Evolutionary conservation across 1,284 basidiomycete genomes (phyloP).

Genomic region (Ustilago shanxiensis): DNA sequence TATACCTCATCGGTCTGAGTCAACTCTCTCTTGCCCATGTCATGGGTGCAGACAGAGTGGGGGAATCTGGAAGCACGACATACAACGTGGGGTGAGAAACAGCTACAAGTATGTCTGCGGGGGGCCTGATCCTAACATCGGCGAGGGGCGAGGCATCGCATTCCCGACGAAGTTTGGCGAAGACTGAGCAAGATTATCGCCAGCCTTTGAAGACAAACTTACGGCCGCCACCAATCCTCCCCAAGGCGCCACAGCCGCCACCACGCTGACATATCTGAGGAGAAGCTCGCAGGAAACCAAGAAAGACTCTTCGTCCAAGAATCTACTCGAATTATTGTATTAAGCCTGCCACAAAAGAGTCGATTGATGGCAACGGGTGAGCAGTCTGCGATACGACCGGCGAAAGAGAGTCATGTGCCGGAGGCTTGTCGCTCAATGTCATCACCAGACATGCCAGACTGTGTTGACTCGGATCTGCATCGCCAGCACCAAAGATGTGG

Average conservation of each 20-base stretch:
- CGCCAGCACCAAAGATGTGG: background rate
- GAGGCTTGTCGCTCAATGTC: background rate
- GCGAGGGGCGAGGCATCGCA: slow-evolving; percentile 21
- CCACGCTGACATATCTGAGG: background rate
- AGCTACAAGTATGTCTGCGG: too few relatives aligned
- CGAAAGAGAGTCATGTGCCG: background rate
- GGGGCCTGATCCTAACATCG: slow-evolving; percentile 3
- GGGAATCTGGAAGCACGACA: slow-evolving; percentile 5
- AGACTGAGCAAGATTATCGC: slow-evolving; percentile 23
- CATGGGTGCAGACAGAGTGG: background rate
- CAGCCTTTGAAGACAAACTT: slow-evolving; percentile 2
- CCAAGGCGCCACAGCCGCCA: slow-evolving; percentile 21
- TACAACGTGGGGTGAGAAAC: too few relatives aligned
- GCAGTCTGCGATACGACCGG: background rate
- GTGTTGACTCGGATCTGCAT: background rate
- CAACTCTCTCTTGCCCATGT: background rate
- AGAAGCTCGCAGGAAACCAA: background rate
- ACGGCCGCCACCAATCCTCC: slow-evolving; percentile 15
- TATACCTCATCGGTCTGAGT: background rate
- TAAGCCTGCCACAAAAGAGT: background rate
- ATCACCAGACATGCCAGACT: background rate
- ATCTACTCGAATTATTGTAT: background rate
- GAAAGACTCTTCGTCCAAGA: background rate
- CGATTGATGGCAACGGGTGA: background rate
- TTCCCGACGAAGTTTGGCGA: slow-evolving; percentile 20